These are phyloP conservation scores for Boletus bicolor DNA, from an alignment of 768 basidiomycete genomes.

Conservation along the genomic window DNA sequence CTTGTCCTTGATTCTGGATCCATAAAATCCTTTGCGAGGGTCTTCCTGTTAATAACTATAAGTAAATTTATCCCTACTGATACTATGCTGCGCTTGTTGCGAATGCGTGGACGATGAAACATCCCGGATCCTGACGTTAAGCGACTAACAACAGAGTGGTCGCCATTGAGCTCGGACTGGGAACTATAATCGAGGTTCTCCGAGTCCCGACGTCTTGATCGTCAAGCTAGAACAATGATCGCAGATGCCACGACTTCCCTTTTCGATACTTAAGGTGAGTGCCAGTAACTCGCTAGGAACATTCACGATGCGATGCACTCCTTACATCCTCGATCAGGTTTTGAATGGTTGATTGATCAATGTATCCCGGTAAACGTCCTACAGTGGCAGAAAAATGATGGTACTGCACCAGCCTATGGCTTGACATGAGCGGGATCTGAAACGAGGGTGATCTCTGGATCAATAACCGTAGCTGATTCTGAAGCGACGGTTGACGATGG, in stretches of 20 bases:
- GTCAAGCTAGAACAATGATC: background rate
- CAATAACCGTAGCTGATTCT: background rate
- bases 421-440: constrained; percentile 14
- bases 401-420: constrained; percentile 10
- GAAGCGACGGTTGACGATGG: background rate
- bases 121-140: background rate
- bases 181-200: background rate
- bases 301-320: background rate
- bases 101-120: background rate
- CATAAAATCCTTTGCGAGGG: constrained; percentile 18
- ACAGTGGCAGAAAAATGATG: background rate
- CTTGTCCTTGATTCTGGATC: constrained; percentile 14
- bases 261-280: too few species aligned
- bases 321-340: background rate
- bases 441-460: background rate
- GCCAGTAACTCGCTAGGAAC: background rate
- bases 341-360: background rate
- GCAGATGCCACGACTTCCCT: background rate
- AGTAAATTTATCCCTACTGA: background rate
- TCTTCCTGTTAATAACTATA: constrained; percentile 20
- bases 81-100: too few species aligned
- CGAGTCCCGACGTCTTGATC: background rate
- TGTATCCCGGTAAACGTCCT: background rate
- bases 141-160: background rate
- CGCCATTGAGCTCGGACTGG: background rate